Evolutionary conservation across 345 rosid genomes (phyloP), one percentile per base, ranked within the genome.

Genomic region (Brassica carinata): DNA sequence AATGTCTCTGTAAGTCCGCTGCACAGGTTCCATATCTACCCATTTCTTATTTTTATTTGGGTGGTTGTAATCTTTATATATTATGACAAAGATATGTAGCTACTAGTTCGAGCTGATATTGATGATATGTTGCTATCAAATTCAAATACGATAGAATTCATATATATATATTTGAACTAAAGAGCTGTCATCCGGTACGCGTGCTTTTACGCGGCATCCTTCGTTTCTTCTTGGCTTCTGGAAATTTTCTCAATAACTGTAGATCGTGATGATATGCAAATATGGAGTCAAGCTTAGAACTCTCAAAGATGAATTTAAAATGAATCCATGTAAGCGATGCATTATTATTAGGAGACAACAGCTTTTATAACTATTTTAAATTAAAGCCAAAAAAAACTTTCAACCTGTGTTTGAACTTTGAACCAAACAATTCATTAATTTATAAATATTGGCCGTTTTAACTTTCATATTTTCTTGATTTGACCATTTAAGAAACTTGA

Each of bases 1-100:
- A 63, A 45, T 34, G 59, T 64, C 26, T 40, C 10, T 65, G 8
- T 67, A 64, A 71, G 43, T 78, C 72, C 18, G 34, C 23, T 34
- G 43, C 29, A 62, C 23, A 14, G 30, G 7, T 71, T 19, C 58
- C 68, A 59, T 59, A 75, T 51, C 36, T 40, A 40, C 43, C 27
- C 36, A 26, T 58, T 55, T 55, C 61, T 57, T 8, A 7, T 69
- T 17, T 55, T 53, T n/a, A n/a, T 15, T 55, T 1, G 61, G 23
- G 61, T 40, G 61, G 26, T 17, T 55, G 23, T 55, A 55, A 15
- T 17, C 8, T 15, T 55, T 55, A 17, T 15, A 55, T 55, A 9
- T 6, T 55, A 15, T 55, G 23, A 55, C 61, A 55, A 55, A 55
- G 8, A 55, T 55, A 17, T 17, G 10, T 55, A 15, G 61, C 61